Conservation (phyloP, 163 green algal genomes). For the Volvox carteri region DNA sequence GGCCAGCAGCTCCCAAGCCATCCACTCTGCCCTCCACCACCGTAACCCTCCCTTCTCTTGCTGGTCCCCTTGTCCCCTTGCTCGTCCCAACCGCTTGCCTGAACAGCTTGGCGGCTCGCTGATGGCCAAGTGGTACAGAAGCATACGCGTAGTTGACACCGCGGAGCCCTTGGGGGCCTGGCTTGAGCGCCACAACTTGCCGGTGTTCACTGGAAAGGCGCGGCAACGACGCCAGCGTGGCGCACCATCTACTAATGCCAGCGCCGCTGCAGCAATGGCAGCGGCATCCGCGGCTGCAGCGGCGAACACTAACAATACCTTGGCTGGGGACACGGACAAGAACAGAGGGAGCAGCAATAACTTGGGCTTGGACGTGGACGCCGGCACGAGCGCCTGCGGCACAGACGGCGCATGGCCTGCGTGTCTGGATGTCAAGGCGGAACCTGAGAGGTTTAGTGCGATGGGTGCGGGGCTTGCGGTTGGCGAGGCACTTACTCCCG, state of each 20-base stretch:
- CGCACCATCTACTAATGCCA: background rate
- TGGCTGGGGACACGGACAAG: background rate
- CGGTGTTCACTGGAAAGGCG: slow-evolving; percentile 24
- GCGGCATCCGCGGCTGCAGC: background rate
- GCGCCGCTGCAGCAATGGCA: background rate
- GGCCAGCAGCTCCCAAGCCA: too few species aligned
- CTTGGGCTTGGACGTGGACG: background rate
- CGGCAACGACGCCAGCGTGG: background rate
- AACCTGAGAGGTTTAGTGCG: background rate
- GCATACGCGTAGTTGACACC: background rate
- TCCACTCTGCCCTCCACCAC: too few species aligned
- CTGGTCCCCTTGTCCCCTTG: background rate
- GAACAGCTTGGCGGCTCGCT: slow-evolving; percentile 22
- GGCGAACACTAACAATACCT: background rate
- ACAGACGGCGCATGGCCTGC: background rate
- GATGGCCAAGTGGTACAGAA: slow-evolving; percentile 43
- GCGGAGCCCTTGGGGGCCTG: slow-evolving; percentile 24
- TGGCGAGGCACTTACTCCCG: background rate
- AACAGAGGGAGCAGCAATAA: background rate
- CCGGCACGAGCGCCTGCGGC: background rate
- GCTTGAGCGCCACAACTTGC: slow-evolving; percentile 15
- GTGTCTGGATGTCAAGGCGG: background rate
- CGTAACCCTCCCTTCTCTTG: too few species aligned
- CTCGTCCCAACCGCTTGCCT: background rate
- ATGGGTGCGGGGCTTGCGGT: background rate